Evolutionary conservation across 805 yeast genomes (phyloP).

Genomic region (Scheffersomyces ergatensis): DNA sequence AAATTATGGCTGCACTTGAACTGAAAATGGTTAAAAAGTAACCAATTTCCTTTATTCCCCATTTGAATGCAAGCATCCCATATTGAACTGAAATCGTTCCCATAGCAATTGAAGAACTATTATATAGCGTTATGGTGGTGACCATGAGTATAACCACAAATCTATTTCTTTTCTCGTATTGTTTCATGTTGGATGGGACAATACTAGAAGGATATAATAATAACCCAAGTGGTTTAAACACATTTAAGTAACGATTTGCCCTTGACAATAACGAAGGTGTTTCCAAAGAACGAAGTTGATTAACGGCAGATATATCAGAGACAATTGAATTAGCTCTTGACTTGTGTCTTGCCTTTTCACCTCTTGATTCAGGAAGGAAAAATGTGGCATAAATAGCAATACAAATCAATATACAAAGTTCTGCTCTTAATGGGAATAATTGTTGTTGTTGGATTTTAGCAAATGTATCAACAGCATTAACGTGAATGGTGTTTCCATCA

Average conservation of each 20-base stretch:
- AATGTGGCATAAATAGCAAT: constrained; percentile 19
- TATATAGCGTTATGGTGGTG: constrained; percentile 30
- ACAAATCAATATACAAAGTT: constrained; percentile 28
- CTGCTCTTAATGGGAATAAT: constrained; percentile 19
- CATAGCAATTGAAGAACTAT: constrained; percentile 31
- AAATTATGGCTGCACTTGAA: constrained; percentile 40
- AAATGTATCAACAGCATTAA: background rate
- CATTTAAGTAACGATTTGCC: constrained; percentile 5
- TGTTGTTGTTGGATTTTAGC: background rate
- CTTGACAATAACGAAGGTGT: background rate
- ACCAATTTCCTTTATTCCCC: constrained; percentile 54
- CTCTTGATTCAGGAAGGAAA: constrained; percentile 59
- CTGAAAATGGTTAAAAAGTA: constrained; percentile 43
- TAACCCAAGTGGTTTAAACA: constrained; percentile 44
- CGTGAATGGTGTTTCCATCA: background rate
- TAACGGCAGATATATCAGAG: constrained; percentile 24
- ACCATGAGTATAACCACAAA: constrained; percentile 44
- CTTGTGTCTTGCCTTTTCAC: constrained; percentile 44
- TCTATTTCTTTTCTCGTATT: constrained; percentile 13
- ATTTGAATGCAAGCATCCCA: constrained; percentile 48
- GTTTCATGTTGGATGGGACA: constrained; percentile 9
- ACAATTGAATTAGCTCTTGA: constrained; percentile 11
- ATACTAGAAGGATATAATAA: constrained; percentile 47
- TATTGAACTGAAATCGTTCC: constrained; percentile 47
- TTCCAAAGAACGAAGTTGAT: constrained; percentile 21